Percentiles rank a stretch among this genome's conserved stretches.
These are phyloP conservation scores for Aspergillus sojae DNA, from an alignment of 2,329 filamentous ascomycete genomes.

Conservation along the genomic window DNA sequence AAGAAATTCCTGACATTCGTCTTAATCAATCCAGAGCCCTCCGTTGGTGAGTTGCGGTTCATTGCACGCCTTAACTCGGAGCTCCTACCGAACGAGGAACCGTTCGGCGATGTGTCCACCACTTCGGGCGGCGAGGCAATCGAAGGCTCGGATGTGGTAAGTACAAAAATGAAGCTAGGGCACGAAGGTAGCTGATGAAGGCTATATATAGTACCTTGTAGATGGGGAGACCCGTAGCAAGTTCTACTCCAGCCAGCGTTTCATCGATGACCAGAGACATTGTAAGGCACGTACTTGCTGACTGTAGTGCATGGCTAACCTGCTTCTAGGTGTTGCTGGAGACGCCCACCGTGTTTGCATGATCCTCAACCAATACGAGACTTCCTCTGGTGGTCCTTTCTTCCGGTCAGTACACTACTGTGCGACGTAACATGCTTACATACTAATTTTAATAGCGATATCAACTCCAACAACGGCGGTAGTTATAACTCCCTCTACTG, in stretches of 20 bases:
- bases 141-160: constrained; percentile 59
- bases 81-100: constrained; percentile 55
- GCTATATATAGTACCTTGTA: constrained; percentile 54
- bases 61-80: constrained; percentile 62
- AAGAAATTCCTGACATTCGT: not conserved
- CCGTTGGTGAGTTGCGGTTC: constrained; percentile 64
- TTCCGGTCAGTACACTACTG: constrained; percentile 45
- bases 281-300: constrained; percentile 41
- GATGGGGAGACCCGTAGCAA: constrained; percentile 67
- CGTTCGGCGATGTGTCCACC: constrained; percentile 59
- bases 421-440: not conserved
- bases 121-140: constrained; percentile 57
- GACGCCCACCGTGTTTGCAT: constrained; percentile 62
- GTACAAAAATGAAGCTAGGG: constrained; percentile 8
- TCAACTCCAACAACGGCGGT: constrained; percentile 66
- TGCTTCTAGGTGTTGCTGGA: constrained; percentile 30
- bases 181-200: not conserved
- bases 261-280: constrained; percentile 68
- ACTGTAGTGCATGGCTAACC: not conserved
- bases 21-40: constrained; percentile 44
- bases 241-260: constrained; percentile 70
- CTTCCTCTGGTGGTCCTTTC: constrained; percentile 68
- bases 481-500: constrained; percentile 63
- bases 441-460: constrained; percentile 49
- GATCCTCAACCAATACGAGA: constrained; percentile 60